phyloP scores from a whole-genome alignment of 73 alveolate species.

The Paraurostyla sp. region DNA sequence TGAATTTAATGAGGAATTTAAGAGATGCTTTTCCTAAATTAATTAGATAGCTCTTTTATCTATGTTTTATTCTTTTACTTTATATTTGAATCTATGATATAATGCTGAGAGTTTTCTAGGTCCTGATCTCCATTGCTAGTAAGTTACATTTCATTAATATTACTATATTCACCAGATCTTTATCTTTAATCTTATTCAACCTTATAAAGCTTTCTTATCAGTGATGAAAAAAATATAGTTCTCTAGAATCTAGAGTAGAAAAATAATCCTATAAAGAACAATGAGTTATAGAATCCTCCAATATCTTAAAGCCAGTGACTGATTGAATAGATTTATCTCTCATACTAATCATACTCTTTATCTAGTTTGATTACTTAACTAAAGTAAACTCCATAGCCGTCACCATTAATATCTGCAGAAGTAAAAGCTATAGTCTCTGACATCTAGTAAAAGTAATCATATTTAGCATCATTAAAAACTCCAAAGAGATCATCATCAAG shows the following conservation, averaged over 20 bases:
- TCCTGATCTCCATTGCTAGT: not conserved
- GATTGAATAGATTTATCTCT: no score
- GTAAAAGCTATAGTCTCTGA: no score
- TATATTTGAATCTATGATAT: not conserved
- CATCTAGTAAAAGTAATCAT: not conserved
- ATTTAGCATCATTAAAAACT: not conserved
- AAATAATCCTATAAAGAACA: conserved; percentile 8
- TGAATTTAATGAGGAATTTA: not conserved
- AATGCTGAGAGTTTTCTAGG: not conserved
- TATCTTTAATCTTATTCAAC: not conserved
- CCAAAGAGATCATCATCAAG: not conserved
- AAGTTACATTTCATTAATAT: not conserved
- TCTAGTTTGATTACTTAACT: not conserved
- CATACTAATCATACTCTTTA: no score
- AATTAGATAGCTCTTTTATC: not conserved
- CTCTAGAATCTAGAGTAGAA: not conserved
- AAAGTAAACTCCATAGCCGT: not conserved
- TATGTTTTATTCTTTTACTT: not conserved
- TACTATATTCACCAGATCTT: no score
- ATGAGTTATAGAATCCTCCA: conserved; percentile 25
- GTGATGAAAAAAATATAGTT: not conserved
- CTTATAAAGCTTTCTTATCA: not conserved
- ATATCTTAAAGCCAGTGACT: not conserved
- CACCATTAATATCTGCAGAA: no score
- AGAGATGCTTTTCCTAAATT: not conserved